A percentile compares a stretch with the other conserved stretches of the same genome.
Conservation (phyloP, 441 rosid genomes). For the Oxalis stricta region DNA sequence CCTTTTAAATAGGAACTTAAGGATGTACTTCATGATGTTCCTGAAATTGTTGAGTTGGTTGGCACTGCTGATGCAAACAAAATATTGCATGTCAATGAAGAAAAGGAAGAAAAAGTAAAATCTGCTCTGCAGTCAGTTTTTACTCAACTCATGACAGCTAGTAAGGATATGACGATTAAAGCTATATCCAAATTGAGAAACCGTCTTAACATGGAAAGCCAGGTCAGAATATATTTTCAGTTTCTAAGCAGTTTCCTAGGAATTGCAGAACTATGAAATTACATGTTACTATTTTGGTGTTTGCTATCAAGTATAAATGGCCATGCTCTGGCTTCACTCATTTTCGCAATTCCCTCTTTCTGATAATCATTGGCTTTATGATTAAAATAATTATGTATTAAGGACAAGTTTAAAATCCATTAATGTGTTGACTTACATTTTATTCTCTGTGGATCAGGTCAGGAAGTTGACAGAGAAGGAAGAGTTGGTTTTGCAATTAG, state of each 20-base stretch:
- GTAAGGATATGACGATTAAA: conserved; percentile 32
- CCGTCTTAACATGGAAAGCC: conserved; percentile 40
- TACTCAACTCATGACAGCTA: conserved; percentile 69
- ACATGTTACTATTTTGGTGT: neutral
- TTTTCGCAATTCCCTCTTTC: neutral
- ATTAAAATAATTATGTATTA: neutral
- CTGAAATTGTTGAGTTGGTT: conserved; percentile 71
- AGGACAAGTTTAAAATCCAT: neutral
- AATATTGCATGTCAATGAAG: conserved; percentile 25
- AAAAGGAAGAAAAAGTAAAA: conserved; percentile 35
- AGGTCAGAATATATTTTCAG: conserved; percentile 27
- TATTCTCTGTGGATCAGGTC: conserved; percentile 17
- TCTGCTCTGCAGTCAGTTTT: conserved; percentile 45
- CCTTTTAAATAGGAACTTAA: conserved; percentile 75
- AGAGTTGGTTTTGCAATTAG: conserved; percentile 43
- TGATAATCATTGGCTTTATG: neutral
- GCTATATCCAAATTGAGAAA: conserved; percentile 37
- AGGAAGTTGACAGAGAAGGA: conserved; percentile 58
- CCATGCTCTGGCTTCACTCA: too few relatives aligned
- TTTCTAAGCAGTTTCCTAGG: neutral
- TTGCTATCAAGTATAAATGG: neutral
- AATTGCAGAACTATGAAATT: too few relatives aligned
- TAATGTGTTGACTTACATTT: neutral
- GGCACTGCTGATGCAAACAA: conserved; percentile 36
- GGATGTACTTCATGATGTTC: conserved; percentile 47